Conservation (phyloP, 768 basidiomycete genomes). For the Saitozyma podzolica region DNA sequence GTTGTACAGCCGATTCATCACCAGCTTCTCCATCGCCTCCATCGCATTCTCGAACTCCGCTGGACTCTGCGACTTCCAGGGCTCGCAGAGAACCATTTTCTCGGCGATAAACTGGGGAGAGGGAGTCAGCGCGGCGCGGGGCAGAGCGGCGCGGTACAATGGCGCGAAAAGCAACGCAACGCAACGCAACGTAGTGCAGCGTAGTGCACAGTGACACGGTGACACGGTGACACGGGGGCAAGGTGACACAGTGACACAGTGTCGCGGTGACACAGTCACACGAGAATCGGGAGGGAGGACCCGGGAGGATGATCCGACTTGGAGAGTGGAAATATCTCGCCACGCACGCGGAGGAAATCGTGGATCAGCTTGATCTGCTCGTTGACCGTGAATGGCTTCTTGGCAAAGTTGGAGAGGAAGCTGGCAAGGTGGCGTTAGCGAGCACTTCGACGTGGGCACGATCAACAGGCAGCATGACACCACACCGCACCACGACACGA, state of each 20-base stretch:
- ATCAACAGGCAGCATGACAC: neutral
- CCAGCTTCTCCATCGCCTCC: conserved; percentile 99
- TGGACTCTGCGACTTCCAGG: conserved; percentile 74
- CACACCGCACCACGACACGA: neutral
- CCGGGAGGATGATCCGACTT: neutral
- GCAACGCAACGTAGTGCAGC: too few species aligned
- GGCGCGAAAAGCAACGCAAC: too few species aligned
- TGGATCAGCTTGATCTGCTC: conserved; percentile 95
- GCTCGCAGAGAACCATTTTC: conserved; percentile 65
- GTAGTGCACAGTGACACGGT: too few species aligned
- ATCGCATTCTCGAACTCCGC: conserved; percentile 92
- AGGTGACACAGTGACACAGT: neutral
- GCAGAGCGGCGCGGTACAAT: too few species aligned
- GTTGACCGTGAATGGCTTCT: conserved; percentile 82
- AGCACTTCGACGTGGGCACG: neutral
- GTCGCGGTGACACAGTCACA: too few species aligned
- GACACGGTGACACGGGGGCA: too few species aligned
- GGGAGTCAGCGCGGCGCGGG: too few species aligned
- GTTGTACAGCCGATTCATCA: conserved; percentile 96
- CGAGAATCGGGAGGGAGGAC: too few species aligned
- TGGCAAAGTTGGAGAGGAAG: conserved; percentile 89
- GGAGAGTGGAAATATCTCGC: neutral
- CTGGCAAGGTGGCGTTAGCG: conserved; percentile 54
- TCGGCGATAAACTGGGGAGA: conserved; percentile 74
- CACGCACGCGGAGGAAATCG: conserved; percentile 75